Evolutionary conservation across 768 basidiomycete species (phyloP).

Genomic region (Piloderma croceum): DNA sequence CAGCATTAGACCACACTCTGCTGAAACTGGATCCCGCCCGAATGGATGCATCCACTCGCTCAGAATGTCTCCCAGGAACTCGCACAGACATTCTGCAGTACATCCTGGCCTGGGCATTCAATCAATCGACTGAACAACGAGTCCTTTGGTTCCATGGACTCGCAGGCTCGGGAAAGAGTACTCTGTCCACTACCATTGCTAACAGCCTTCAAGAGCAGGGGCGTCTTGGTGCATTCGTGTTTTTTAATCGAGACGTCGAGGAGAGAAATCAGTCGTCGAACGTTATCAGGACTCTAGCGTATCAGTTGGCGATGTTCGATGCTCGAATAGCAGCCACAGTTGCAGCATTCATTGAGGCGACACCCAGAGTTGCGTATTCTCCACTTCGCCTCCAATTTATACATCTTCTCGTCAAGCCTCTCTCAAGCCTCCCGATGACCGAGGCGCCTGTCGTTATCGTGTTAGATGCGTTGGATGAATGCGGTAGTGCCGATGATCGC

Average conservation of each 20-base stretch:
- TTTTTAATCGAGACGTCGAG: slow-evolving; percentile 28
- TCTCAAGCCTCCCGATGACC: neutral
- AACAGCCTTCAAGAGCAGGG: slow-evolving; percentile 25
- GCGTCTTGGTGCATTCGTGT: slow-evolving; percentile 31
- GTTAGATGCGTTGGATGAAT: slow-evolving; percentile 30
- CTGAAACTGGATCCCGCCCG: slow-evolving; percentile 23
- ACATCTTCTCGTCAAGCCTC: neutral
- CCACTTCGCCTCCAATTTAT: neutral
- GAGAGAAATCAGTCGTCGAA: slow-evolving; percentile 23
- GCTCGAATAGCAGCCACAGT: slow-evolving; percentile 24
- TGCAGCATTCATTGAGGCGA: slow-evolving; percentile 17
- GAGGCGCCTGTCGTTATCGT: slow-evolving; percentile 22
- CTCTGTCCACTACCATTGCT: slow-evolving; percentile 30
- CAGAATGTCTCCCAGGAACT: slow-evolving; percentile 26
- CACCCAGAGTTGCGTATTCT: slow-evolving; percentile 8
- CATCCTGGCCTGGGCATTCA: slow-evolving; percentile 20
- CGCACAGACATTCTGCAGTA: slow-evolving; percentile 24
- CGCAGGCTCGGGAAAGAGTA: slow-evolving; percentile 30
- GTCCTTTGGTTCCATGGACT: slow-evolving; percentile 30
- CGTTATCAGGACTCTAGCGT: slow-evolving; percentile 30
- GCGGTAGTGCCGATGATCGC: slow-evolving; percentile 17
- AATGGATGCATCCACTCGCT: slow-evolving; percentile 22
- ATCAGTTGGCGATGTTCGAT: slow-evolving; percentile 30
- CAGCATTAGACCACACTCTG: no score
- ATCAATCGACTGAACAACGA: slow-evolving; percentile 15